These are phyloP conservation scores for Stygiomarasmius scandens DNA, from an alignment of 1,284 basidiomycete species.

Conservation along the genomic window DNA sequence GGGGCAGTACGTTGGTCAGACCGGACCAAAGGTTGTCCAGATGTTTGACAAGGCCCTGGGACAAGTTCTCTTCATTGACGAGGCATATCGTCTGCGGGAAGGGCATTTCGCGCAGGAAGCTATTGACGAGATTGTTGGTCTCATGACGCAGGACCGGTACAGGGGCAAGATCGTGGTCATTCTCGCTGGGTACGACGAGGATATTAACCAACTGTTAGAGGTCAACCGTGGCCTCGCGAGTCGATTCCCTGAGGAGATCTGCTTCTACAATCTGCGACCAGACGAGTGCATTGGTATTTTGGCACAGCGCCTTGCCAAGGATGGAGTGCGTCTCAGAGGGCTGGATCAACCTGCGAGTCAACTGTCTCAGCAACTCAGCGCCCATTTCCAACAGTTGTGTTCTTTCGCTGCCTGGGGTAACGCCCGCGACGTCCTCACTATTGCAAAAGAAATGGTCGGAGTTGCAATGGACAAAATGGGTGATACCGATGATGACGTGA, in stretches of 20 bases:
- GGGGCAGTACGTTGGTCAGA: slow-evolving; percentile 68
- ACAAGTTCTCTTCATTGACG: slow-evolving; percentile 67
- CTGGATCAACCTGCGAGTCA: slow-evolving; percentile 36
- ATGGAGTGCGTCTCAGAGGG: slow-evolving; percentile 38
- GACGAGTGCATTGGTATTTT: slow-evolving; percentile 54
- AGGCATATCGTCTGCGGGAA: slow-evolving; percentile 60
- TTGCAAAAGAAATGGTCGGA: slow-evolving; percentile 49
- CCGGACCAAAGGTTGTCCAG: slow-evolving; percentile 62
- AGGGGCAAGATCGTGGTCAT: slow-evolving; percentile 63
- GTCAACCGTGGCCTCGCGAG: slow-evolving; percentile 67
- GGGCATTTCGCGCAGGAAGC: slow-evolving; percentile 69
- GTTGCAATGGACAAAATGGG: slow-evolving; percentile 21
- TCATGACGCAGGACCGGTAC: slow-evolving; percentile 60
- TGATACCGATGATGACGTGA: slow-evolving; percentile 16
- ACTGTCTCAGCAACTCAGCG: slow-evolving; percentile 36
- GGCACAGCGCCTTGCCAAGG: slow-evolving; percentile 45
- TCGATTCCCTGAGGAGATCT: slow-evolving; percentile 64
- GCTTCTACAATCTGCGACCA: slow-evolving; percentile 55
- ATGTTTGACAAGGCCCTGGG: slow-evolving; percentile 64
- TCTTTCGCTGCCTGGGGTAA: slow-evolving; percentile 61
- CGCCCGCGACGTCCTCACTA: slow-evolving; percentile 59
- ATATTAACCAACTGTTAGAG: slow-evolving; percentile 61
- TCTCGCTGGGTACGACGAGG: slow-evolving; percentile 66
- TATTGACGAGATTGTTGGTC: slow-evolving; percentile 64
- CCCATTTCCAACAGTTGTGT: slow-evolving; percentile 43